phyloP scores from a whole-genome alignment of 257 asterid species.

The Solanum tacnaense region DNA sequence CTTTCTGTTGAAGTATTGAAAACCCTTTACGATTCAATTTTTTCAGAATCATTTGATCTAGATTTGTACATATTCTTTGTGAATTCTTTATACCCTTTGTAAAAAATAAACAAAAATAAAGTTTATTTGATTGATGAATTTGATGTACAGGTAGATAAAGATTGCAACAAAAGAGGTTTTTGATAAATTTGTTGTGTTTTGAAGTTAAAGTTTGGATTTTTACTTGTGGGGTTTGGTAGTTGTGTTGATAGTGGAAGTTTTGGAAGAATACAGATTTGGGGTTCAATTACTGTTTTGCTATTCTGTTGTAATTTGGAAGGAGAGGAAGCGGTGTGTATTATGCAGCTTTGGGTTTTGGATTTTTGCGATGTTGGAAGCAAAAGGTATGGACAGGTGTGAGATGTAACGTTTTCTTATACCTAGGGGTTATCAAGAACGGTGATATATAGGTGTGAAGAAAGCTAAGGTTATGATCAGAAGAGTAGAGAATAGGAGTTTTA shows the following conservation, averaged over 20 bases:
- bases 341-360: conserved; percentile 18
- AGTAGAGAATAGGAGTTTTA: conserved; percentile 15
- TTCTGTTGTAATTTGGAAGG: conserved; percentile 28
- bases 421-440: neutral
- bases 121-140: neutral
- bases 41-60: neutral
- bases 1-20: conserved; percentile 11
- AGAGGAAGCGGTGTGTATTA: neutral
- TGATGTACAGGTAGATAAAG: neutral
- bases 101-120: neutral
- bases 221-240: conserved; percentile 23
- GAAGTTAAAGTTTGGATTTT: conserved; percentile 2
- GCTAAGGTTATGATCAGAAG: conserved; percentile 28
- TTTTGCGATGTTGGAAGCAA: conserved; percentile 38
- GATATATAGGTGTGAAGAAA: neutral
- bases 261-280: conserved; percentile 7
- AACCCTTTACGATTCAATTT: neutral
- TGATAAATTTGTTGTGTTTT: conserved; percentile 35
- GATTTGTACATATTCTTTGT: conserved; percentile 26
- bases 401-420: neutral
- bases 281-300: neutral
- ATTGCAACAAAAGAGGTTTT: conserved; percentile 33
- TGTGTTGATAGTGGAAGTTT: conserved; percentile 1
- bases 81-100: neutral
- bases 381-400: conserved; percentile 39